Conservation (phyloP, 345 rosid genomes). For the Eucalyptus viminalis region DNA sequence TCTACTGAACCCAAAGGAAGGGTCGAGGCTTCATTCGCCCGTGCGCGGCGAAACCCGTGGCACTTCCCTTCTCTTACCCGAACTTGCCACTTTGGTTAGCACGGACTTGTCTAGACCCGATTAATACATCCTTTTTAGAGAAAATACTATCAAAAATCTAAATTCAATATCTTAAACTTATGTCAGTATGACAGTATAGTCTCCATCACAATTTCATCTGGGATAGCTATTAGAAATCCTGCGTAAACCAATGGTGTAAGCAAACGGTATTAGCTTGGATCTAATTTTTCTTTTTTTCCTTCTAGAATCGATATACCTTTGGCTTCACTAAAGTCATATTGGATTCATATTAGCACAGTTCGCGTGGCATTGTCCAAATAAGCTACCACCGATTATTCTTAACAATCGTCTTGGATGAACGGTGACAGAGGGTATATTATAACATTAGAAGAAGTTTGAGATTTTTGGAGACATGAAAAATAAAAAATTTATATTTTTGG, state of each 20-base stretch:
- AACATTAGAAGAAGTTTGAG: not conserved
- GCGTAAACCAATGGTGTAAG: not conserved
- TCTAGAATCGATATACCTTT: not conserved
- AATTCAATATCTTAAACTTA: not conserved
- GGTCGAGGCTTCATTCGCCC: not conserved
- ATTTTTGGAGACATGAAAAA: not conserved
- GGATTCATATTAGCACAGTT: not conserved
- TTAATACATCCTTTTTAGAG: not conserved
- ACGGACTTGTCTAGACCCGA: not conserved
- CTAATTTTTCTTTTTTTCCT: not conserved
- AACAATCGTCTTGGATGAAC: not conserved
- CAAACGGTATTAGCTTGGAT: not conserved
- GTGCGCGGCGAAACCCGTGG: not conserved
- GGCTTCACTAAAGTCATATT: not conserved
- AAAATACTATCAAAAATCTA: not conserved
- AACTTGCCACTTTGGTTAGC: not conserved
- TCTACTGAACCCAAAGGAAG: not conserved
- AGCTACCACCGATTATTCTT: not conserved
- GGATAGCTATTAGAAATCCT: not conserved
- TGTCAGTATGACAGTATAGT: too few species aligned
- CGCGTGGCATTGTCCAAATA: accelerated
- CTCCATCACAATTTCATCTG: not conserved
- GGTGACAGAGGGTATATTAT: not conserved
- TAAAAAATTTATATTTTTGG: not conserved
- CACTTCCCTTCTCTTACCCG: not conserved